Conservation (phyloP, 257 asterid species). For the Capsicum rhomboideum region DNA sequence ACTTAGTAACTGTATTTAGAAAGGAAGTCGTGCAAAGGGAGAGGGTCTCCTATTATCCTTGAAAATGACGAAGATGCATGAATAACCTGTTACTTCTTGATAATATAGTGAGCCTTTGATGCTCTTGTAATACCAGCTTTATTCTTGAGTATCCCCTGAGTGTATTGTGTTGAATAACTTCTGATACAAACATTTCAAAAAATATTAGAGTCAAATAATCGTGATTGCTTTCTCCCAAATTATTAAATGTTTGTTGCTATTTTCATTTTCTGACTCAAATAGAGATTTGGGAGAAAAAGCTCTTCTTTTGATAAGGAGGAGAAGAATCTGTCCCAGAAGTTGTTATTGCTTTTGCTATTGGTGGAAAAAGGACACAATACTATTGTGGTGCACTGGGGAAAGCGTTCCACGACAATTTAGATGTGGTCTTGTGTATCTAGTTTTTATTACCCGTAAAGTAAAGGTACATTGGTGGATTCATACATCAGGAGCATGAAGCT, state of each 20-base stretch:
- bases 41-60: background rate
- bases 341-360: background rate
- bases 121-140: background rate
- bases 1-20: background rate
- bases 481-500: background rate
- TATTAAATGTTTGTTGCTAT: background rate
- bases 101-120: background rate
- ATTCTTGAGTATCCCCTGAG: background rate
- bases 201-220: background rate
- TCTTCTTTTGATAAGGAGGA: background rate
- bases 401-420: background rate
- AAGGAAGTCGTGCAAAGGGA: background rate
- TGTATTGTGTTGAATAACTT: background rate
- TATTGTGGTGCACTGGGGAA: background rate
- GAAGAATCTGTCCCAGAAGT: background rate
- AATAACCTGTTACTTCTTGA: background rate
- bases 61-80: background rate
- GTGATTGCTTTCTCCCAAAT: background rate
- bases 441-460: background rate
- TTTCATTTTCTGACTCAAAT: background rate
- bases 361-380: background rate
- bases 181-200: background rate
- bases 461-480: background rate
- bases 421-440: background rate
- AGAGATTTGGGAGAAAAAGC: background rate